These are phyloP conservation scores for Myxozyma udenii DNA, from an alignment of 805 yeast species.

Conservation along the genomic window DNA sequence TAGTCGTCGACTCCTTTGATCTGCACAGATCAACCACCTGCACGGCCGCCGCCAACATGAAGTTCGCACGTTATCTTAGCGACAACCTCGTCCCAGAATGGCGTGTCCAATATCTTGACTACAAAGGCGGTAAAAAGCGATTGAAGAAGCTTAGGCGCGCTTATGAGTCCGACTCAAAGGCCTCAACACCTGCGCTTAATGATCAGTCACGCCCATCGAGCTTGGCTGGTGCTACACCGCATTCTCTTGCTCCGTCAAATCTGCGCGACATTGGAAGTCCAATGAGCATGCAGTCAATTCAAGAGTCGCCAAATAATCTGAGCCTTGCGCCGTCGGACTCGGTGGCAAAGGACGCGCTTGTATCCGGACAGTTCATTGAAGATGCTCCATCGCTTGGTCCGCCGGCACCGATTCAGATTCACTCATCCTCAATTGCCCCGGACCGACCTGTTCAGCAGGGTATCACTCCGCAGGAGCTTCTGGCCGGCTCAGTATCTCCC, in stretches of 20 bases:
- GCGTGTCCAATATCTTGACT: constrained; percentile 45
- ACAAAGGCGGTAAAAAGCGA: constrained; percentile 50
- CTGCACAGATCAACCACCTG: no score
- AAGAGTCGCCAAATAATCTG: no score
- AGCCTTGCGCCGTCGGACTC: not conserved
- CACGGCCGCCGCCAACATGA: no score
- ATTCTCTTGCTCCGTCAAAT: not conserved
- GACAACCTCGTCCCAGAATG: constrained; percentile 44
- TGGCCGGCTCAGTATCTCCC: constrained; percentile 6
- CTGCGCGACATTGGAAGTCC: not conserved
- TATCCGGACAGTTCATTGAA: not conserved
- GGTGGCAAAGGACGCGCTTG: not conserved
- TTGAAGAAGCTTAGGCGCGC: constrained; percentile 43
- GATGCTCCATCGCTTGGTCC: not conserved
- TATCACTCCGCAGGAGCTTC: constrained; percentile 23
- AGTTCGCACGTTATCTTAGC: constrained; percentile 35
- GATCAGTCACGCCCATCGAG: not conserved
- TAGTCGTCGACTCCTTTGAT: no score
- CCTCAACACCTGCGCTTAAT: not conserved
- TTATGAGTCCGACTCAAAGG: not conserved
- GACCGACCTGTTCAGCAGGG: not conserved
- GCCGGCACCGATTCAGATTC: not conserved
- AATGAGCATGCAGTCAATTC: not conserved
- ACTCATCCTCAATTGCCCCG: constrained; percentile 1
- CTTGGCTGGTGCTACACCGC: not conserved